Conservation (phyloP, 352 stramenopile species). For the Bremia lactucae region DNA sequence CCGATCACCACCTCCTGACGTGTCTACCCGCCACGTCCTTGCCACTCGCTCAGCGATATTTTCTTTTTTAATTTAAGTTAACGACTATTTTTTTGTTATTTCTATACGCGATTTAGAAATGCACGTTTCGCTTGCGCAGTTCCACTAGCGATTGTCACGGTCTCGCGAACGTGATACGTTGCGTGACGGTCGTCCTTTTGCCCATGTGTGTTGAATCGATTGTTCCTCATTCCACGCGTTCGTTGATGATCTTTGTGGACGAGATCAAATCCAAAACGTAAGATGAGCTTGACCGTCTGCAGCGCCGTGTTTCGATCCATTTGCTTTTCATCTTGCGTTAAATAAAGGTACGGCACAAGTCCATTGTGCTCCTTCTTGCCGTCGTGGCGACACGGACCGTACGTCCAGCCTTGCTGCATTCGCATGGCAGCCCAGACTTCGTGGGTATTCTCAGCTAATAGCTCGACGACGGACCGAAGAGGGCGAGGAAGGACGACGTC, state of each 20-base stretch:
- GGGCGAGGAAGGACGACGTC: conserved; percentile 46
- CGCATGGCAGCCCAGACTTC: conserved; percentile 78
- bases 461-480: conserved; percentile 56
- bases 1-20: conserved; percentile 81
- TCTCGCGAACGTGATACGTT: conserved; percentile 41
- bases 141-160: conserved; percentile 32
- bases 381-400: conserved; percentile 51
- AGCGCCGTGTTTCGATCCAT: conserved; percentile 81
- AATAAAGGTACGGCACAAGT: conserved; percentile 68
- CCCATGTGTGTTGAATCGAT: conserved; percentile 35
- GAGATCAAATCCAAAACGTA: conserved; percentile 61
- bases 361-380: conserved; percentile 62
- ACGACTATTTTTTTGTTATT: too few relatives aligned
- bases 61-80: conserved; percentile 94
- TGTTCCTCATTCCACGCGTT: conserved; percentile 25
- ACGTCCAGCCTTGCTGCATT: conserved; percentile 73
- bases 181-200: conserved; percentile 53
- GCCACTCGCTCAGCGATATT: conserved; percentile 88
- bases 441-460: conserved; percentile 72
- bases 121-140: conserved; percentile 45
- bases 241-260: conserved; percentile 53
- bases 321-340: conserved; percentile 69
- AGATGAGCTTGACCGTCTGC: conserved; percentile 70
- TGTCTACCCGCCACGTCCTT: conserved; percentile 79
- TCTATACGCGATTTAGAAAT: conserved; percentile 44